Evolutionary conservation across 345 rosid genomes (phyloP).

Genomic region (Cardamine occulta): DNA sequence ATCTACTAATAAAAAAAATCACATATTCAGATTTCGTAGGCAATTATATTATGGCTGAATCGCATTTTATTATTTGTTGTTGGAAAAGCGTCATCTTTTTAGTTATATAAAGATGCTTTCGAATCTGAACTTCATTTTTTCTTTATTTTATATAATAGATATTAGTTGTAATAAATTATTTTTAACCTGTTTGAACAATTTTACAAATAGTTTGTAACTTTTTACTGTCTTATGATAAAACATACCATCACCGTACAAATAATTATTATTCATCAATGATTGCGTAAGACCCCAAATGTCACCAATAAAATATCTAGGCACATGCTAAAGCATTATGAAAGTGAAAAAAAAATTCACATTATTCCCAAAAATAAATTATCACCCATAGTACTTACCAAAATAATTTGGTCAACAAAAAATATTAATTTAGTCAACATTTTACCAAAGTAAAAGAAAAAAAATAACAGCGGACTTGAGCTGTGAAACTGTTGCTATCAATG

Average conservation of each 20-base stretch:
- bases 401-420: slow-evolving; percentile 5
- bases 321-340: slow-evolving; percentile 37
- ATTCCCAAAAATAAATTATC: background rate
- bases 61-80: background rate
- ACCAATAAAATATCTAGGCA: slow-evolving; percentile 7
- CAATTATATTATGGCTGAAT: no score
- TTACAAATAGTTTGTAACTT: background rate
- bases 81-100: background rate
- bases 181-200: background rate
- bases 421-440: background rate
- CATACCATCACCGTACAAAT: slow-evolving; percentile 6
- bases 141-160: no score
- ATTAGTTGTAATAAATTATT: background rate
- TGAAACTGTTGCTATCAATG: slow-evolving; percentile 59
- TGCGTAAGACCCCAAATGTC: slow-evolving; percentile 36
- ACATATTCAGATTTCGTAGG: background rate
- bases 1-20: background rate
- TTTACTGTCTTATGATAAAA: background rate
- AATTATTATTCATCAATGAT: slow-evolving; percentile 33
- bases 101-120: background rate
- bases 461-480: slow-evolving; percentile 56
- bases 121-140: background rate
- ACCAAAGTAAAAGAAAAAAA: slow-evolving; percentile 13
- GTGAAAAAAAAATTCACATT: background rate
- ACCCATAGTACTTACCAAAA: background rate